These are phyloP conservation scores for Diaporthe velutina DNA, from an alignment of 2,329 filamentous ascomycete genomes.

Conservation along the genomic window DNA sequence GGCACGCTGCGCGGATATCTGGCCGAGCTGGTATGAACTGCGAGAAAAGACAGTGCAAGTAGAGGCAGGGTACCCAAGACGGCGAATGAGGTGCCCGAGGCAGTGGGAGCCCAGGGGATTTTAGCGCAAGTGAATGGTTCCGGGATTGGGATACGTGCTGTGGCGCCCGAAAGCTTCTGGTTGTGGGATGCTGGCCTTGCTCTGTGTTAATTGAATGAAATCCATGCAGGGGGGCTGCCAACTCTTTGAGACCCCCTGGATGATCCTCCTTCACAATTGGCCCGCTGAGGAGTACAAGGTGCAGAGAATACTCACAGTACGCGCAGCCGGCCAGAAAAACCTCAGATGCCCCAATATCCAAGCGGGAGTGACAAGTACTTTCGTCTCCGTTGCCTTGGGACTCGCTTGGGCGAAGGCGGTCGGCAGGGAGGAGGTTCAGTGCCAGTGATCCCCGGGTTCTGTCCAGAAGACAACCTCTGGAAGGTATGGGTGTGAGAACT, in stretches of 20 bases:
- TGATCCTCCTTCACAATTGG: conserved; percentile 33
- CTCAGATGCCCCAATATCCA: conserved; percentile 13
- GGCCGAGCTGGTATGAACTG: conserved; percentile 37
- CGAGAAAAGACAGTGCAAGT: conserved; percentile 35
- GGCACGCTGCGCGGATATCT: conserved; percentile 34
- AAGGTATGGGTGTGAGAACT: not conserved
- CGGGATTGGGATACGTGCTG: conserved; percentile 38
- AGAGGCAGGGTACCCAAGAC: conserved; percentile 36
- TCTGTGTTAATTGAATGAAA: conserved; percentile 34
- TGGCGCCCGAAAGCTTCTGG: conserved; percentile 38
- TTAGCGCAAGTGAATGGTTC: conserved; percentile 35
- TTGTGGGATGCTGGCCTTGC: conserved; percentile 33
- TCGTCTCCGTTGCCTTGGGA: not conserved
- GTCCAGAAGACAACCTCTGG: not conserved
- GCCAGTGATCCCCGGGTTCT: not conserved
- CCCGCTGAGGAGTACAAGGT: conserved; percentile 25
- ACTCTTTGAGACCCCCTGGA: conserved; percentile 23
- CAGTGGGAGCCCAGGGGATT: conserved; percentile 36
- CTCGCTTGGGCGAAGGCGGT: not conserved
- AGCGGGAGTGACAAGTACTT: not conserved
- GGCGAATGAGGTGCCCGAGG: conserved; percentile 31
- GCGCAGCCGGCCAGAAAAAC: conserved; percentile 17
- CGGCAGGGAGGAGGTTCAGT: not conserved
- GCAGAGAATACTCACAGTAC: conserved; percentile 33
- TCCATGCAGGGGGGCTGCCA: conserved; percentile 33